Conservation (phyloP, 345 rosid species). For the Erodium maritimum region DNA sequence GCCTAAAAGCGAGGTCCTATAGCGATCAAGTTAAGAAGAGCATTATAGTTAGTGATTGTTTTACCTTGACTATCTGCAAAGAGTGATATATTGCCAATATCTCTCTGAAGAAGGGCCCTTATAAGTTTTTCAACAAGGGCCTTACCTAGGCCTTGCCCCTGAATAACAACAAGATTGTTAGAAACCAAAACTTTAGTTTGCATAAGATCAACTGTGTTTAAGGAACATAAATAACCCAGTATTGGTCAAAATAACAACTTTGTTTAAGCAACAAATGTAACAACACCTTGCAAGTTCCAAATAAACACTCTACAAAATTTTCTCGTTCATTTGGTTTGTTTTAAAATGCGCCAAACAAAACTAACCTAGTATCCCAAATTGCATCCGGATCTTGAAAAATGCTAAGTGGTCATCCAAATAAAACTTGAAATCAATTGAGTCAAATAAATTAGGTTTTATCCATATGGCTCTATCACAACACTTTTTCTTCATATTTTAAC, state of each 20-base stretch:
- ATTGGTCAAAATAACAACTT: too few species aligned
- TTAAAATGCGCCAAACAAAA: neutral
- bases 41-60: neutral
- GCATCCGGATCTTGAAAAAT: neutral
- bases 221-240: too few species aligned
- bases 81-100: slow-evolving; percentile 91
- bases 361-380: neutral
- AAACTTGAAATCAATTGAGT: too few species aligned
- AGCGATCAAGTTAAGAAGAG: neutral
- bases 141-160: slow-evolving; percentile 97
- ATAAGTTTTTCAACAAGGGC: slow-evolving; percentile 79
- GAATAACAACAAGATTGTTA: slow-evolving; percentile 12
- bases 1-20: neutral
- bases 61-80: slow-evolving; percentile 96
- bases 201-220: neutral
- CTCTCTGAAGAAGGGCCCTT: slow-evolving; percentile 78
- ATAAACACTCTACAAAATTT: neutral
- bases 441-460: neutral
- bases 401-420: too few species aligned
- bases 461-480: neutral
- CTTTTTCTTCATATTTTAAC: neutral
- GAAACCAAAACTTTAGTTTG: neutral
- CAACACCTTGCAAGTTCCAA: neutral
- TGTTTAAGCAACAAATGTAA: too few species aligned
- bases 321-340: neutral